These are phyloP conservation scores for Teratosphaeriaceae sp. DNA, from an alignment of 2,329 filamentous ascomycete genomes.

Conservation along the genomic window DNA sequence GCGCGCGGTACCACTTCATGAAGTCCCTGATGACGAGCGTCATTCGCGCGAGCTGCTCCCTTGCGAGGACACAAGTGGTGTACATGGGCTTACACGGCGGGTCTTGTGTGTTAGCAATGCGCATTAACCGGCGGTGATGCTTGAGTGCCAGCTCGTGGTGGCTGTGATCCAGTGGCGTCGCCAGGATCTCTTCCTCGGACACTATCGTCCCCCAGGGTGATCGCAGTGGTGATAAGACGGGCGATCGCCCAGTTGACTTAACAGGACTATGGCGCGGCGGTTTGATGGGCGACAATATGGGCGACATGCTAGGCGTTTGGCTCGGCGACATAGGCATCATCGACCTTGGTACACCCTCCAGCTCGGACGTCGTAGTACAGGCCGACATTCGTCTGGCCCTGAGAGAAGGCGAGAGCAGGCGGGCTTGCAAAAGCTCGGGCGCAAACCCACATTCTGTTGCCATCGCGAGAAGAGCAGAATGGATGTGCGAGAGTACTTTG, in stretches of 20 bases:
- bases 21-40: constrained; percentile 7
- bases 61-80: constrained; percentile 3
- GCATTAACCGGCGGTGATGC: constrained; percentile 8
- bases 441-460: not conserved
- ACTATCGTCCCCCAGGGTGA: no score
- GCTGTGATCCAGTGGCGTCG: constrained; percentile 8
- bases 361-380: no score
- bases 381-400: not conserved
- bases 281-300: no score
- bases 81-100: not conserved
- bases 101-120: constrained; percentile 1
- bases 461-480: not conserved
- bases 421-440: not conserved
- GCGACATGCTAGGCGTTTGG: not conserved
- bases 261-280: no score
- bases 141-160: constrained; percentile 12
- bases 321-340: not conserved
- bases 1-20: not conserved
- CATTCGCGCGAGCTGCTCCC: constrained; percentile 15
- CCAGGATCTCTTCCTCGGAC: constrained; percentile 2
- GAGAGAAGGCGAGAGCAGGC: not conserved
- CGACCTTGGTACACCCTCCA: no score
- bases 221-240: not conserved
- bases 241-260: not conserved
- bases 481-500: no score